Percentiles rank a stretch among this genome's conserved stretches.
phyloP scores from a whole-genome alignment of 805 yeast genomes.

The Candida dajiaensis region DNA sequence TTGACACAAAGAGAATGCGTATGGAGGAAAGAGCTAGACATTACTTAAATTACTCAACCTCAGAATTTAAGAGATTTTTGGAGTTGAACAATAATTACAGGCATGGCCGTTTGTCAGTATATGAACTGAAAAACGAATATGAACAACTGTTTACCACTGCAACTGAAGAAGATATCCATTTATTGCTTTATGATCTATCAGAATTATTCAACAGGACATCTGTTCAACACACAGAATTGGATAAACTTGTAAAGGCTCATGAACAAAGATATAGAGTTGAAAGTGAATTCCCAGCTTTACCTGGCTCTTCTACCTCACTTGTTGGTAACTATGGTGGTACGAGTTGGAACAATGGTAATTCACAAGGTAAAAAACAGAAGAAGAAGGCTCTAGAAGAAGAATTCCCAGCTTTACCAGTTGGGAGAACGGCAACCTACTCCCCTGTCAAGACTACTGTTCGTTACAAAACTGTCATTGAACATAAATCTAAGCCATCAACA shows the following conservation, averaged over 20 bases:
- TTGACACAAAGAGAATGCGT: conserved; percentile 46
- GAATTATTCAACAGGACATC: conserved; percentile 49
- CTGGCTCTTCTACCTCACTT: conserved; percentile 22
- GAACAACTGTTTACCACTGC: conserved; percentile 37
- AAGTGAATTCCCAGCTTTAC: conserved; percentile 46
- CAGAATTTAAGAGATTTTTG: conserved; percentile 42
- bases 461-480: conserved; percentile 13
- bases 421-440: conserved; percentile 7
- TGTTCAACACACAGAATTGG: conserved; percentile 34
- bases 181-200: conserved; percentile 55
- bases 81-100: conserved; percentile 43
- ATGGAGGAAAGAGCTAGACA: conserved; percentile 83
- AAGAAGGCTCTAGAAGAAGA: conserved; percentile 9
- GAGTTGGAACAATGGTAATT: conserved; percentile 23
- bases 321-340: conserved; percentile 20
- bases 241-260: conserved; percentile 22
- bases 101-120: conserved; percentile 39
- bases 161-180: conserved; percentile 43
- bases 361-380: conserved; percentile 14
- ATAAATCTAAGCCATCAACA: not conserved
- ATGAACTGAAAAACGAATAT: conserved; percentile 42
- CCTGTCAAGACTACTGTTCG: conserved; percentile 19
- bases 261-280: conserved; percentile 23
- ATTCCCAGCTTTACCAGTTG: conserved; percentile 28
- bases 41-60: conserved; percentile 52